Conservation (phyloP, 2,329 filamentous ascomycete genomes). For the Sarocladiaceae sp. region DNA sequence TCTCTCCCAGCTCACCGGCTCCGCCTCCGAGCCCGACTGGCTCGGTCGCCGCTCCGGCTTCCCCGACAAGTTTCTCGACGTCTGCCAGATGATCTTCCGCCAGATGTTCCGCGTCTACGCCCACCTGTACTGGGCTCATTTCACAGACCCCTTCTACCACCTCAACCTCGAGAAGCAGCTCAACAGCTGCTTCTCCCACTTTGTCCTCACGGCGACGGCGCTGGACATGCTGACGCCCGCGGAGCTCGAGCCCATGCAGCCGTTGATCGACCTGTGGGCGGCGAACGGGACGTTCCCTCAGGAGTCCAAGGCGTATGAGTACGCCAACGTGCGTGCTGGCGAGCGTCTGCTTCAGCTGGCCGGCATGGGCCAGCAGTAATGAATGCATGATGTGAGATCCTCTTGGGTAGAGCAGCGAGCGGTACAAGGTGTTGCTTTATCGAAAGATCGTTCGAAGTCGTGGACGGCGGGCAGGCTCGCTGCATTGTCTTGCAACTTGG, state of each 20-base stretch:
- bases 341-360: slow-evolving; percentile 50
- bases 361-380: slow-evolving; percentile 19
- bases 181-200: slow-evolving; percentile 84
- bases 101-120: slow-evolving; percentile 99
- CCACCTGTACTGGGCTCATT: slow-evolving; percentile 97
- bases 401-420: not conserved
- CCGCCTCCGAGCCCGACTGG: slow-evolving; percentile 60
- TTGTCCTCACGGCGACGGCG: slow-evolving; percentile 72
- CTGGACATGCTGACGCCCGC: slow-evolving; percentile 80
- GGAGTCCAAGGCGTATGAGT: slow-evolving; percentile 62
- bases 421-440: not conserved
- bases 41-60: slow-evolving; percentile 90
- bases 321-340: slow-evolving; percentile 55
- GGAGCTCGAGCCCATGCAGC: slow-evolving; percentile 94
- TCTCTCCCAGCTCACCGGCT: slow-evolving; percentile 55
- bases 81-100: slow-evolving; percentile 90
- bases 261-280: slow-evolving; percentile 85
- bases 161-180: slow-evolving; percentile 74
- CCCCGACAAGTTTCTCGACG: slow-evolving; percentile 79
- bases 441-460: not conserved
- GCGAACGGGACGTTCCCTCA: slow-evolving; percentile 81
- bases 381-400: not conserved
- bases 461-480: slow-evolving; percentile 5
- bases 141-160: slow-evolving; percentile 75
- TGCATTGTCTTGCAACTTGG: not conserved